phyloP scores from a whole-genome alignment of 768 basidiomycete genomes.

The Rhodocollybia butyracea region DNA sequence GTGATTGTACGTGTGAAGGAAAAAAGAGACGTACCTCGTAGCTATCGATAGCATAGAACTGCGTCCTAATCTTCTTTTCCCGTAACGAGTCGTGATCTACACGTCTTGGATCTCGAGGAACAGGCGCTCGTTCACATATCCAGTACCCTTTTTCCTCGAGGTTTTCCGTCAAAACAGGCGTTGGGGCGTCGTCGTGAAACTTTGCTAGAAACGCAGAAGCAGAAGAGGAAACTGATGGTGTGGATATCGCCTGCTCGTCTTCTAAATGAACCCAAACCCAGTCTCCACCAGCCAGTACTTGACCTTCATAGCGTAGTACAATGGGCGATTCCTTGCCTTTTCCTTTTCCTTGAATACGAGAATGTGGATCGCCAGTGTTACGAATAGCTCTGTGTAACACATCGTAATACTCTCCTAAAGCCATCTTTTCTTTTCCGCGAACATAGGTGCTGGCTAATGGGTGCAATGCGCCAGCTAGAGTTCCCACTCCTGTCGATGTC shows the following conservation, averaged over 20 bases:
- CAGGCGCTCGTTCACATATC: neutral
- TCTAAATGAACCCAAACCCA: conserved; percentile 18
- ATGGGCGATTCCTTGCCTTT: conserved; percentile 59
- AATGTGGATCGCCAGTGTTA: conserved; percentile 22
- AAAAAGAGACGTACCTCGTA: conserved; percentile 40
- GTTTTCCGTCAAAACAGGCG: neutral
- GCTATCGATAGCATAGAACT: conserved; percentile 48
- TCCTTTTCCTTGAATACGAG: conserved; percentile 58
- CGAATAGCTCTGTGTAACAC: conserved; percentile 3
- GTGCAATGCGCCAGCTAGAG: neutral
- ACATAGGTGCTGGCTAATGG: neutral
- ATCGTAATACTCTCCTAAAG: conserved; percentile 7
- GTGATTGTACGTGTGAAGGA: conserved; percentile 4
- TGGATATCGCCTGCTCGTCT: conserved; percentile 10
- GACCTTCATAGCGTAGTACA: conserved; percentile 56
- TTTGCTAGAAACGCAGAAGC: conserved; percentile 3
- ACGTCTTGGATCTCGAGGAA: conserved; percentile 6
- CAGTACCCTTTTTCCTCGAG: neutral
- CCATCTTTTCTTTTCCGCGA: neutral
- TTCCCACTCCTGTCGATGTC: conserved; percentile 4
- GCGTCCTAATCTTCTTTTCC: conserved; percentile 4
- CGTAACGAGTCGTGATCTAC: too few relatives aligned
- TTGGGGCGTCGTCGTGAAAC: neutral
- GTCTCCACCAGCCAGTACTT: conserved; percentile 40
- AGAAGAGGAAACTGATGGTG: conserved; percentile 13